phyloP scores from a whole-genome alignment of 176 grass and related monocot genomes.

The Ensete glaucum region DNA sequence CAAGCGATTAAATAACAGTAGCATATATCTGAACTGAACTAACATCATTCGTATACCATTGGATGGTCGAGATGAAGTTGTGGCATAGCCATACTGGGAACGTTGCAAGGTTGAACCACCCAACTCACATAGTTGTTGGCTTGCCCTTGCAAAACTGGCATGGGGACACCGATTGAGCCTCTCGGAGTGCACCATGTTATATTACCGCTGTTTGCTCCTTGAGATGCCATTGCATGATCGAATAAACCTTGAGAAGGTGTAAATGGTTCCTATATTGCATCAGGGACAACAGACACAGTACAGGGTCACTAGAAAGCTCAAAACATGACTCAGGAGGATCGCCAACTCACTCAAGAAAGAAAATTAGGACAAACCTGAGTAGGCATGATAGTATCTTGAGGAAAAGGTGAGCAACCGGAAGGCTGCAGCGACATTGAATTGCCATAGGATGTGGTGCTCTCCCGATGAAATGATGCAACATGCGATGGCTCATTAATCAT shows the following conservation, averaged over 20 bases:
- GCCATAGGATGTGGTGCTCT: slow-evolving; percentile 19
- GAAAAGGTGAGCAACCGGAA: slow-evolving; percentile 25
- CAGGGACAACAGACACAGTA: not conserved
- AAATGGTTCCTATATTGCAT: slow-evolving; percentile 29
- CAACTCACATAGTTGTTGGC: slow-evolving; percentile 29
- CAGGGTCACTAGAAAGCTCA: not conserved
- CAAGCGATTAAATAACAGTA: slow-evolving; percentile 4
- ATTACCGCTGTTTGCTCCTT: slow-evolving; percentile 23
- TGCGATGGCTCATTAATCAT: slow-evolving; percentile 21
- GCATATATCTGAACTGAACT: not conserved
- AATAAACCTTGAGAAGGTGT: slow-evolving; percentile 28
- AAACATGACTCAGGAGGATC: not conserved
- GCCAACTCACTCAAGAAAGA: not conserved
- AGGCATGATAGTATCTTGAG: slow-evolving; percentile 31
- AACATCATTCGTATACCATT: slow-evolving; percentile 8
- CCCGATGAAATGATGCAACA: slow-evolving; percentile 17
- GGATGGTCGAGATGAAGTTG: slow-evolving; percentile 15
- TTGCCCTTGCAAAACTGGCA: slow-evolving; percentile 20
- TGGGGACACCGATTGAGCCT: slow-evolving; percentile 2
- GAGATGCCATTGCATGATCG: slow-evolving; percentile 13
- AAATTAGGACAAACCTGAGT: slow-evolving; percentile 14
- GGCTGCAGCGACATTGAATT: slow-evolving; percentile 26
- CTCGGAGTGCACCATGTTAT: slow-evolving; percentile 27
- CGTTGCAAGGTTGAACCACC: slow-evolving; percentile 22
- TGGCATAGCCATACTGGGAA: slow-evolving; percentile 23